These are phyloP conservation scores for Saussurea involucrata DNA, from an alignment of 129 eudicot genomes.

Conservation along the genomic window DNA sequence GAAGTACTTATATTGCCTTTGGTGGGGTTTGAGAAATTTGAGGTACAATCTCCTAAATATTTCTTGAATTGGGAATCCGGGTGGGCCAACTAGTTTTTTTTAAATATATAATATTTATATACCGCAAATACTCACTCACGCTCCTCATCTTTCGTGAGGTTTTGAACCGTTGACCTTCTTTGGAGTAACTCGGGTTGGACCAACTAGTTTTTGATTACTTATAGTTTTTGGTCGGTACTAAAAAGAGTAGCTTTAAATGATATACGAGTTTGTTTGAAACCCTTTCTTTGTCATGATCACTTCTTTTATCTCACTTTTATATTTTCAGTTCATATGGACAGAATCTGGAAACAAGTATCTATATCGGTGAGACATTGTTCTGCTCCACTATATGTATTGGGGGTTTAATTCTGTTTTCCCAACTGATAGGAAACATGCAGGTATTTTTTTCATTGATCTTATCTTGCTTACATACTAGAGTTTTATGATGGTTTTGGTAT, in stretches of 20 bases:
- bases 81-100: background rate
- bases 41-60: constrained; percentile 41
- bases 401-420: constrained; percentile 76
- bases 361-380: constrained; percentile 76
- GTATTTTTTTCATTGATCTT: constrained; percentile 30
- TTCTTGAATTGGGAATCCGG: background rate
- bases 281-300: background rate
- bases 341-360: constrained; percentile 70
- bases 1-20: constrained; percentile 86
- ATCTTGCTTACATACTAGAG: background rate
- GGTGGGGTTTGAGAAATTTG: constrained; percentile 95
- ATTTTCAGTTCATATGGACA: constrained; percentile 85
- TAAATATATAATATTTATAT: background rate
- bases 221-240: background rate
- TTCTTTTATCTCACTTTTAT: background rate
- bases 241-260: background rate
- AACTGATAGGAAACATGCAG: constrained; percentile 95
- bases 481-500: background rate
- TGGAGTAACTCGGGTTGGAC: background rate
- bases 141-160: background rate
- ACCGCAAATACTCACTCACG: background rate
- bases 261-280: constrained; percentile 5
- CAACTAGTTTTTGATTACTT: constrained; percentile 8
- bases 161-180: background rate
- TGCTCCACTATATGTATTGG: constrained; percentile 55